Base-by-base conservation (phyloP, 768 basidiomycete species). In the Trichaptum fuscoviolaceum region DNA sequence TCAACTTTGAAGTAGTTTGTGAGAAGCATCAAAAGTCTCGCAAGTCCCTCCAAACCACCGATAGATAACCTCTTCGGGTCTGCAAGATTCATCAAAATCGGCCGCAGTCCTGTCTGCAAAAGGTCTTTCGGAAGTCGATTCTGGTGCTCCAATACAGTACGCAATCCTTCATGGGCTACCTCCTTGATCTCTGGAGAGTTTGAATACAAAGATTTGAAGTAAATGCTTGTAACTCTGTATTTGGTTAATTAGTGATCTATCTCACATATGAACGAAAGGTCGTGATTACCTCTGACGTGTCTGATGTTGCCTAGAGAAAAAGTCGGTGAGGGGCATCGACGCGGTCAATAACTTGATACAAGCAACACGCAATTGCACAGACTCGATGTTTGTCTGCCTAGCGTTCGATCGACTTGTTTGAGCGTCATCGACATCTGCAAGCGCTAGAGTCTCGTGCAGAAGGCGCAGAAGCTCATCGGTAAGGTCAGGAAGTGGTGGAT, bases 1-100 rank as follows among this genome's bases (percentile, higher is more conserved):
- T 99, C 97, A 20, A 99, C 96, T 76, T 98, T 99, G 87, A 99
- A 99, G 78, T 99, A 99, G 75, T 98, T 98, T 52, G 95, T 97
- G 65, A 99, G 79, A 7, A 99, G 84, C 75, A 97, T 95, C 62
- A 99, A 81, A 62, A 99, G 84, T 15, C 96, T 89, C 15, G 96
- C 96, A 25, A 99, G 81, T 2, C 97, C 97, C 75, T 99, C 95
- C 65, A 96, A 75, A 10, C 96, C 96, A 5, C 92, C 86, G 26
- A 97, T 92, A 7, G 94, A 95, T 35, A 99, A 84, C 36, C 94
- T 87, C 73, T 96, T 96, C 42, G 96, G 93, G 77, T 99, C 97
- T 1, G 96, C 95, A 26, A 99, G 86, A 73, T 99, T 99, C 90
- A 98, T 97, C 66, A 99, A 77, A 70, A 99, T 98, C 0, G 97